Conservation (phyloP, 176 grass and related monocot species). For the Thalia dealbata region DNA sequence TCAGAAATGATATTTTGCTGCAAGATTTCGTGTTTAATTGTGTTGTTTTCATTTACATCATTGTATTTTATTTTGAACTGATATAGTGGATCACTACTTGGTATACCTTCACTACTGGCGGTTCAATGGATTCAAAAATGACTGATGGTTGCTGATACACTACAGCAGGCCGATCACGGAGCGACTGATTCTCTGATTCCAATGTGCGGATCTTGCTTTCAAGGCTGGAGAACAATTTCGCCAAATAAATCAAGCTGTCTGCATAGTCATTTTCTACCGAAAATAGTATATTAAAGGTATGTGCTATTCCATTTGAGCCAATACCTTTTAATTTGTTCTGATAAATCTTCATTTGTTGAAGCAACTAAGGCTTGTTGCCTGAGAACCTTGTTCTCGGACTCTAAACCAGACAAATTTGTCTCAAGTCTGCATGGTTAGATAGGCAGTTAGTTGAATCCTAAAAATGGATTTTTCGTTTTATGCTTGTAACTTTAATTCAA, state of each 20-base stretch:
- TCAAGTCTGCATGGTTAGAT: slow-evolving; percentile 47
- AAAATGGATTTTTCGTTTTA: not conserved
- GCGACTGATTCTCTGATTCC: slow-evolving; percentile 59
- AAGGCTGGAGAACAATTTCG: slow-evolving; percentile 29
- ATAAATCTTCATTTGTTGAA: slow-evolving; percentile 21
- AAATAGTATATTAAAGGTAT: not conserved
- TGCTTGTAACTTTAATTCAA: slow-evolving; percentile 2
- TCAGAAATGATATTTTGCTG: not conserved
- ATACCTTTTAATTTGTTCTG: slow-evolving; percentile 18
- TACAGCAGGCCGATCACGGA: slow-evolving; percentile 34
- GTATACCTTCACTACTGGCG: slow-evolving; percentile 35
- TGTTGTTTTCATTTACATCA: not conserved
- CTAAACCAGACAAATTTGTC: slow-evolving; percentile 52
- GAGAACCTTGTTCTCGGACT: slow-evolving; percentile 68
- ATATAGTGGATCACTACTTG: slow-evolving; percentile 15
- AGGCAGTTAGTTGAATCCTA: not conserved
- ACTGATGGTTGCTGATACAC: slow-evolving; percentile 6
- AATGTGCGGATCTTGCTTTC: slow-evolving; percentile 62
- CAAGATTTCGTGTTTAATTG: no score
- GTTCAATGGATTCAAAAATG: slow-evolving; percentile 32
- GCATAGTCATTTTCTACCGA: not conserved
- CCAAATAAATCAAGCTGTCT: not conserved
- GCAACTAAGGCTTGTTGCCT: slow-evolving; percentile 12
- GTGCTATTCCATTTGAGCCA: not conserved
- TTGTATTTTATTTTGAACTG: not conserved